Evolutionary conservation across 306 rosid species (phyloP).

Genomic region (peach (Prunus persica)): DNA sequence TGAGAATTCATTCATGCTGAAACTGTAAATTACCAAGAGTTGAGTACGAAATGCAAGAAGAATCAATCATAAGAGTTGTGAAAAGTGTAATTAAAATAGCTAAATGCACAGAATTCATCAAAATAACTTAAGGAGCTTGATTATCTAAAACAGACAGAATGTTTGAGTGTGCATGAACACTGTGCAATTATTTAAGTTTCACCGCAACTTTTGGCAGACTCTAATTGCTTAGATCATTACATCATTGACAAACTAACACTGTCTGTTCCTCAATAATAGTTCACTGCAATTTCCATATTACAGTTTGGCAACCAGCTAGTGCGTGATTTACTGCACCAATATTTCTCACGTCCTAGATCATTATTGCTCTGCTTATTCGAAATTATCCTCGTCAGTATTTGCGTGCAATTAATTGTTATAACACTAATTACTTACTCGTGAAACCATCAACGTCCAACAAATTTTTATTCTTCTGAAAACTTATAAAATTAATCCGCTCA

Average conservation of each 20-base stretch:
- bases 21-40: background rate
- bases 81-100: background rate
- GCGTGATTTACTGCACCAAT: background rate
- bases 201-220: background rate
- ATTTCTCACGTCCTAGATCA: too few relatives aligned
- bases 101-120: background rate
- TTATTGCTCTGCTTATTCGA: too few relatives aligned
- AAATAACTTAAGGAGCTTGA: background rate
- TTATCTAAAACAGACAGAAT: background rate
- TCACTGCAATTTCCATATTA: background rate
- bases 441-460: background rate
- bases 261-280: background rate
- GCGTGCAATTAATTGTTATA: background rate
- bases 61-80: background rate
- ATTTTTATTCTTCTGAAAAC: background rate
- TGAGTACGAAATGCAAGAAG: background rate
- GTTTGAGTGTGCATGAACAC: background rate
- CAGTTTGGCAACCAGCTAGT: background rate
- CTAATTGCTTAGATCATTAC: too few relatives aligned
- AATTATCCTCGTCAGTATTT: too few relatives aligned
- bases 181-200: background rate
- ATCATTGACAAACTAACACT: background rate
- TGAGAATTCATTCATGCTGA: slow-evolving; percentile 15
- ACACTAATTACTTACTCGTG: background rate
- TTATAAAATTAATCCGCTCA: background rate